Percentiles rank a stretch among this genome's conserved stretches.
Evolutionary conservation across 495 filamentous ascomycete species (phyloP).

Genomic region (Aeminium ludgeri): DNA sequence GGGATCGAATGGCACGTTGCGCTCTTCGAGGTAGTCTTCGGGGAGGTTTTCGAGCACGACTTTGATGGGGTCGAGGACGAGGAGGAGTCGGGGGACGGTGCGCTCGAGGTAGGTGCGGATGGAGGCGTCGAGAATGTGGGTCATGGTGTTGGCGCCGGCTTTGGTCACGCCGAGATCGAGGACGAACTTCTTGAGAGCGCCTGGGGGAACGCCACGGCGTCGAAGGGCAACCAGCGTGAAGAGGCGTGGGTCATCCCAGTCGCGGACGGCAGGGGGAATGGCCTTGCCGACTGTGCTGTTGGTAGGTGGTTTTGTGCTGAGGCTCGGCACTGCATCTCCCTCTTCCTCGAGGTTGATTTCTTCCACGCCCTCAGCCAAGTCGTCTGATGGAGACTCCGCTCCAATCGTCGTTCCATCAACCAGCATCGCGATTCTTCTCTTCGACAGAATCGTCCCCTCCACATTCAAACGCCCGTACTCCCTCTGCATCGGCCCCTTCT

Average conservation of each 20-base stretch:
- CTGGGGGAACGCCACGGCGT: slow-evolving; percentile 68
- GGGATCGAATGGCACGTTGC: slow-evolving; percentile 55
- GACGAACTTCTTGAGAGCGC: slow-evolving; percentile 72
- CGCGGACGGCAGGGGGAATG: slow-evolving; percentile 38
- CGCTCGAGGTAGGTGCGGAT: slow-evolving; percentile 69
- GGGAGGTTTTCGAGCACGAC: slow-evolving; percentile 60
- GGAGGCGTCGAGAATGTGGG: slow-evolving; percentile 56
- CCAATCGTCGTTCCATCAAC: slow-evolving; percentile 33
- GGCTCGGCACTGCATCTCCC: slow-evolving; percentile 27
- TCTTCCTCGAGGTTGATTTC: slow-evolving; percentile 25
- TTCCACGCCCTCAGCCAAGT: slow-evolving; percentile 9
- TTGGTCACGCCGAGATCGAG: slow-evolving; percentile 81
- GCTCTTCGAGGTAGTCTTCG: slow-evolving; percentile 42
- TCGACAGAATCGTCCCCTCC: slow-evolving; percentile 65
- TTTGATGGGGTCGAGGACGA: slow-evolving; percentile 55
- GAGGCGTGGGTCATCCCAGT: slow-evolving; percentile 79
- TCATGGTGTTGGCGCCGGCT: slow-evolving; percentile 52
- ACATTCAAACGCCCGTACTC: slow-evolving; percentile 72
- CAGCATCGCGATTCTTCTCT: slow-evolving; percentile 62
- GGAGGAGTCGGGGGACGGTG: slow-evolving; percentile 69
- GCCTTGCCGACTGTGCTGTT: slow-evolving; percentile 15
- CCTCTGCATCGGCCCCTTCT: slow-evolving; percentile 56
- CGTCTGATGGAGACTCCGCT: slow-evolving; percentile 1
- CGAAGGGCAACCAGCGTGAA: slow-evolving; percentile 77
- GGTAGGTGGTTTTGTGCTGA: neutral